A percentile compares a stretch with the other conserved stretches of the same genome.
Evolutionary conservation across 768 basidiomycete species (phyloP).

Genomic region (Tulasnella calospora): DNA sequence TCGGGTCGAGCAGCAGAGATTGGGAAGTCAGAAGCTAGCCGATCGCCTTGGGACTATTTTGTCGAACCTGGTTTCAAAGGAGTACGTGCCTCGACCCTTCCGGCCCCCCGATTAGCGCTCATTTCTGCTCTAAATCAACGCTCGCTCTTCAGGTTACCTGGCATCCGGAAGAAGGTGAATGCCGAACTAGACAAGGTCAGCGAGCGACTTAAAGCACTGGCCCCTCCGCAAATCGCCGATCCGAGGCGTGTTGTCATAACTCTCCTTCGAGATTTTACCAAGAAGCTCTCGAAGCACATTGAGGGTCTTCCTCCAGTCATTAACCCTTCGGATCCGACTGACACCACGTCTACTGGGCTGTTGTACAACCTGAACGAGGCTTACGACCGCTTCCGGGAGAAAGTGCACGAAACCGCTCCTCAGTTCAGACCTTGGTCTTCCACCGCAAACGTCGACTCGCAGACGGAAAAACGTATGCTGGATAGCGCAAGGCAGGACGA

Average conservation of each 20-base stretch:
- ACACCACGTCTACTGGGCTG: neutral
- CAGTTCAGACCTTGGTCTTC: slow-evolving; percentile 11
- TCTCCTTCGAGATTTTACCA: slow-evolving; percentile 12
- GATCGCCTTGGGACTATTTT: slow-evolving; percentile 56
- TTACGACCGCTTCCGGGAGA: slow-evolving; percentile 12
- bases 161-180: neutral
- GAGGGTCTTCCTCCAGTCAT: slow-evolving; percentile 4
- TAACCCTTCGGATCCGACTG: neutral
- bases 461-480: neutral
- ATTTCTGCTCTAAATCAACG: neutral
- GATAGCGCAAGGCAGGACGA: neutral
- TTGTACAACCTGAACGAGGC: neutral
- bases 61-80: slow-evolving; percentile 51
- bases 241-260: neutral
- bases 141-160: neutral
- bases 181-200: neutral
- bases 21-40: slow-evolving; percentile 39
- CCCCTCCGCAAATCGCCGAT: slow-evolving; percentile 13
- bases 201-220: neutral
- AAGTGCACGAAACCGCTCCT: slow-evolving; percentile 2
- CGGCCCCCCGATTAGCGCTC: neutral
- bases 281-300: slow-evolving; percentile 14
- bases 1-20: slow-evolving; percentile 5
- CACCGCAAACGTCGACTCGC: neutral
- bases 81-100: neutral